Base-by-base conservation (phyloP, 129 eudicot genomes). In the Rutidosis leptorrhynchoides region DNA sequence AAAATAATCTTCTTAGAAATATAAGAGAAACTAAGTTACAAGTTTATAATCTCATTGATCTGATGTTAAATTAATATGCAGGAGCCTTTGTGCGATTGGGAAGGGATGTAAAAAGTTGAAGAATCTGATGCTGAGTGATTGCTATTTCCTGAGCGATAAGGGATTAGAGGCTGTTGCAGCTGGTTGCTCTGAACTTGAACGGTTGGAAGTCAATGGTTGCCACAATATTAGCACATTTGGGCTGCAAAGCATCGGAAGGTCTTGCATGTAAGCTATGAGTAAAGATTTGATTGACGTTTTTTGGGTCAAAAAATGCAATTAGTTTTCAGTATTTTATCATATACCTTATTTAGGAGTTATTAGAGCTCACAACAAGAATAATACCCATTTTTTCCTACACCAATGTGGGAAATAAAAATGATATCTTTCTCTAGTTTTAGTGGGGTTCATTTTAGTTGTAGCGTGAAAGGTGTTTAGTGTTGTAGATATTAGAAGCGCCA, bases 201-300 rank as follows among this genome's bases (percentile, higher is more conserved):
- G 74, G 78, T 83, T 87, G 62, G 90, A 87, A 85, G 80, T 90
- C 12, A 90, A 84, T 79, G 97, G 97, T 24, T 90, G 96, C 80
- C 97, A 90, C 73, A 85, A 83, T 70, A 81, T 90, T 69, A 87
- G 94, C 63, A 73, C 96, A 58, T 74, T 61, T 75, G 96, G 96
- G 52, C 77, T 87, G 56, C 86, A 84, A 79, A 81, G 82, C 32
- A 67, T 90, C 30, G 97, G 96, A 66, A 87, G 78, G 74, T 83
- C 86, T 77, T 84, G 90, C 83, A 70, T 35, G 96, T 90, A 87
- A 55, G 78, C 49, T 72, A 7, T 54, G 11, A 54, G 22, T 21
- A 54, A 20, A 40, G 46, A 15, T 40, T 11, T 40, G 5, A 12
- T 40, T 17, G 9, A 48, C 16, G 22, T 48, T 16, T 17, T 48